A percentile compares a stretch with the other conserved stretches of the same genome.
phyloP scores from a whole-genome alignment of 306 rosid genomes.

The Cucurbita argyrosperma region DNA sequence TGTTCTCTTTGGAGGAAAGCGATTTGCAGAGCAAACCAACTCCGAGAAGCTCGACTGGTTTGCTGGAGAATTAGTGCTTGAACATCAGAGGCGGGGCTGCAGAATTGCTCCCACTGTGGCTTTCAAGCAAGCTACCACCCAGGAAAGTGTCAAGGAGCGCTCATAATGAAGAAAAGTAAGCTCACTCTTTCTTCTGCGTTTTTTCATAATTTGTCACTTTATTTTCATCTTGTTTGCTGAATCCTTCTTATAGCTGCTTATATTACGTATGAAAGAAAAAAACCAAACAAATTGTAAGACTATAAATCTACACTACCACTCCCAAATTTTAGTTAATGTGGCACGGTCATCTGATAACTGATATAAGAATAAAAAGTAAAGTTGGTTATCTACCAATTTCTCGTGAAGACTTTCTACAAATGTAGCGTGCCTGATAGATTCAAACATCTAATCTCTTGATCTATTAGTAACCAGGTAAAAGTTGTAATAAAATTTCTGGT shows the following conservation, averaged over 20 bases:
- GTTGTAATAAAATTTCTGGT: background rate
- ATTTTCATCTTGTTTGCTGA: background rate
- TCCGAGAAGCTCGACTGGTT: conserved; percentile 93
- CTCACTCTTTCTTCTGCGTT: background rate
- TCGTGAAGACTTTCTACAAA: too few species aligned
- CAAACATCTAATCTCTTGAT: too few species aligned
- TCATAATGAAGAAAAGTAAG: background rate
- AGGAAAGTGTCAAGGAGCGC: conserved; percentile 28
- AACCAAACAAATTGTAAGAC: background rate
- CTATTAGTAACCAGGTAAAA: background rate
- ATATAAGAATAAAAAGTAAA: background rate
- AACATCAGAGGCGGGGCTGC: conserved; percentile 99
- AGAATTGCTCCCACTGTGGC: conserved; percentile 99
- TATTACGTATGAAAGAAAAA: too few species aligned
- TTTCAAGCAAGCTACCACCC: conserved; percentile 77
- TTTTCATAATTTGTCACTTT: background rate
- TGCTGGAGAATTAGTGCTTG: conserved; percentile 89
- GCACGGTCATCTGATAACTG: background rate
- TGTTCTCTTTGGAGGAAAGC: conserved; percentile 81
- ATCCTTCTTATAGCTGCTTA: background rate
- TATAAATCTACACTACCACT: background rate
- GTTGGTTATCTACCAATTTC: background rate
- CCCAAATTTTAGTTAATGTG: background rate
- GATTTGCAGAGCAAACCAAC: conserved; percentile 66
- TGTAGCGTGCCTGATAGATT: too few species aligned